These are phyloP conservation scores for Zygotorulaspora chibaensis DNA, from an alignment of 805 yeast species.

Conservation along the genomic window DNA sequence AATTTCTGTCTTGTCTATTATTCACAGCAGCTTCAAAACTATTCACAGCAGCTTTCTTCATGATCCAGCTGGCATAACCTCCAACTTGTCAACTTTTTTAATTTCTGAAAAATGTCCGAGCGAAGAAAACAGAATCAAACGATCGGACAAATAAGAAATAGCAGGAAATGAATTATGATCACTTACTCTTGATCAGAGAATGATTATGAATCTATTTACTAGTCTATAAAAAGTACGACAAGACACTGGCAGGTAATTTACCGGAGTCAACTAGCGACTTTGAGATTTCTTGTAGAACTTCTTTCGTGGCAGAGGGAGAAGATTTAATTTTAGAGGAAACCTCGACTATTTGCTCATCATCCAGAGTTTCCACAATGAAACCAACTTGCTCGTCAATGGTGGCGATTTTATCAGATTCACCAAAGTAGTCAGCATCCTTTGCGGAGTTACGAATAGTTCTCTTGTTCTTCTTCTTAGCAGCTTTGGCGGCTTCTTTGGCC, in stretches of 20 bases:
- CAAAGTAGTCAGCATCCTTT: slow-evolving; percentile 82
- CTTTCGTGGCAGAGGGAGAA: slow-evolving; percentile 54
- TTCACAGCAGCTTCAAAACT: too few relatives aligned
- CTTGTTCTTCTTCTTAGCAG: slow-evolving; percentile 93
- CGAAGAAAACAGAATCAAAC: background rate
- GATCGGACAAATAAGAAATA: background rate
- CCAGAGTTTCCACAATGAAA: slow-evolving; percentile 69
- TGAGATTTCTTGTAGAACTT: slow-evolving; percentile 52
- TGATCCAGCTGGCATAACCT: background rate
- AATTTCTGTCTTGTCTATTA: too few relatives aligned
- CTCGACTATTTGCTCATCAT: slow-evolving; percentile 72
- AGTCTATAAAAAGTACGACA: slow-evolving; percentile 48
- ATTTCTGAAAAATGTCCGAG: background rate
- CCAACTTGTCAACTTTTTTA: background rate
- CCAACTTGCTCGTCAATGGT: slow-evolving; percentile 76
- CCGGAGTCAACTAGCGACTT: slow-evolving; percentile 51
- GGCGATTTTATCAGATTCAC: slow-evolving; percentile 64
- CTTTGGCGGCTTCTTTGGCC: slow-evolving; percentile 89
- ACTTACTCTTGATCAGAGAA: background rate
- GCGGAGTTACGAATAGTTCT: slow-evolving; percentile 76
- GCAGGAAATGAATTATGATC: background rate
- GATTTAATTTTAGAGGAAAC: slow-evolving; percentile 63
- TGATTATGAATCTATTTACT: background rate
- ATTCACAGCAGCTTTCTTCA: background rate
- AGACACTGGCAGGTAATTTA: slow-evolving; percentile 46